Evolutionary conservation across 805 yeast species (phyloP).

Genomic region (Cyberlindnera lachancei): DNA sequence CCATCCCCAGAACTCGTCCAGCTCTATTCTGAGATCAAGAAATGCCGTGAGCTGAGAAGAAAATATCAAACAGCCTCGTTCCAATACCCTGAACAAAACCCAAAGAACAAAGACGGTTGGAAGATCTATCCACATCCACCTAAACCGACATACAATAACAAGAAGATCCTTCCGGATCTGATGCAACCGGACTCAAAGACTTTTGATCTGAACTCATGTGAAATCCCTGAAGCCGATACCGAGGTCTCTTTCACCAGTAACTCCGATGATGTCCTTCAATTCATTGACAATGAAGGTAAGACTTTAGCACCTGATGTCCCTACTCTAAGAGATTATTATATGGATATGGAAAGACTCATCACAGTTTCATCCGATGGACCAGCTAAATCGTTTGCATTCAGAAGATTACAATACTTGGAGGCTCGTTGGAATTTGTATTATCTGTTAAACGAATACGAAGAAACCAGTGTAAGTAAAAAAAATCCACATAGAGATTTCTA

Average conservation of each 20-base stretch:
- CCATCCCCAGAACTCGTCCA: conserved; percentile 66
- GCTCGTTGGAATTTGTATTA: conserved; percentile 94
- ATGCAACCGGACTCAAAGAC: conserved; percentile 34
- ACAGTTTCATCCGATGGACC: conserved; percentile 89
- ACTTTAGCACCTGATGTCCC: conserved; percentile 58
- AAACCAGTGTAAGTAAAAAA: conserved; percentile 78
- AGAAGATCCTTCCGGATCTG: conserved; percentile 37
- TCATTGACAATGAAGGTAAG: conserved; percentile 30
- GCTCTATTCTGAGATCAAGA: conserved; percentile 52
- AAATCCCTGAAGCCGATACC: conserved; percentile 42
- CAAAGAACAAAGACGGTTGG: conserved; percentile 75
- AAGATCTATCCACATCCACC: conserved; percentile 89
- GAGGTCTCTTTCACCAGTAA: conserved; percentile 39
- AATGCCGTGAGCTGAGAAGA: conserved; percentile 66
- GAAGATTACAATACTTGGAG: conserved; percentile 86
- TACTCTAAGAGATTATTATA: conserved; percentile 75
- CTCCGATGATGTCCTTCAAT: conserved; percentile 65
- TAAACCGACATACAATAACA: conserved; percentile 80
- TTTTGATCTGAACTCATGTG: conserved; percentile 35
- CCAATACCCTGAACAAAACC: conserved; percentile 74
- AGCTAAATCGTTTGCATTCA: conserved; percentile 90
- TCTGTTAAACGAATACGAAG: conserved; percentile 86
- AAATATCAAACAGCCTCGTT: conserved; percentile 65
- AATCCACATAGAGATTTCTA: conserved; percentile 97
- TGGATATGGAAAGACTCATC: conserved; percentile 71